Conservation (phyloP, 352 stramenopile genomes). For the Phytophthora sansomeana region DNA sequence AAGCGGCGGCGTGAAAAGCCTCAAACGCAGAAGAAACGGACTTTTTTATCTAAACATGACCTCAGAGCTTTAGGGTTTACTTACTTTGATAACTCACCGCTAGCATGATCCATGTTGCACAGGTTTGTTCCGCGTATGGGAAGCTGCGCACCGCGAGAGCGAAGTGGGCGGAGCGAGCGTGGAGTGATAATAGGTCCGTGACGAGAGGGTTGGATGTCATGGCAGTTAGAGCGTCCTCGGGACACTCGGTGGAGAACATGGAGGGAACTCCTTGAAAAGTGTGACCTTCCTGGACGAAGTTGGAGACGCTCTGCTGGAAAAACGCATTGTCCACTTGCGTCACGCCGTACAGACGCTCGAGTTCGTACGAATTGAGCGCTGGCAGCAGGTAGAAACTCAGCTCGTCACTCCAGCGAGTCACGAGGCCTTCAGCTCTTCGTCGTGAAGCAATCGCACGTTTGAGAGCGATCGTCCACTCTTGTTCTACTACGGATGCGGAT, state of each 20-base stretch:
- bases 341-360: constrained; percentile 77
- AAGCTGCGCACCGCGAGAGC: constrained; percentile 81
- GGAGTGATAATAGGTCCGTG: constrained; percentile 64
- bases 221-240: constrained; percentile 46
- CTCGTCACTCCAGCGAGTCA: constrained; percentile 79
- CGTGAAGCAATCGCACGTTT: constrained; percentile 49
- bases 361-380: constrained; percentile 89
- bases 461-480: constrained; percentile 55
- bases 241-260: constrained; percentile 51
- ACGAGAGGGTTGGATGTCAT: constrained; percentile 63
- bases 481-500: constrained; percentile 46
- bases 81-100: constrained; percentile 70
- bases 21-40: constrained; percentile 4
- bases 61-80: not conserved
- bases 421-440: constrained; percentile 53
- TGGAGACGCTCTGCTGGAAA: constrained; percentile 86
- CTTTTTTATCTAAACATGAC: constrained; percentile 19
- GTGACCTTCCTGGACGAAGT: constrained; percentile 76
- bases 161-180: constrained; percentile 69
- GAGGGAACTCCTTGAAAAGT: constrained; percentile 90
- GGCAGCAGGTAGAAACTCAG: constrained; percentile 84
- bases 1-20: constrained; percentile 32
- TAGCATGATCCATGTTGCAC: constrained; percentile 87
- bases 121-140: constrained; percentile 74
- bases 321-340: constrained; percentile 78